Percentiles rank a stretch among this genome's conserved stretches.
Evolutionary conservation across 371 early-diverging fungal genomes (phyloP).

Genomic region (Enteropsectra breve): DNA sequence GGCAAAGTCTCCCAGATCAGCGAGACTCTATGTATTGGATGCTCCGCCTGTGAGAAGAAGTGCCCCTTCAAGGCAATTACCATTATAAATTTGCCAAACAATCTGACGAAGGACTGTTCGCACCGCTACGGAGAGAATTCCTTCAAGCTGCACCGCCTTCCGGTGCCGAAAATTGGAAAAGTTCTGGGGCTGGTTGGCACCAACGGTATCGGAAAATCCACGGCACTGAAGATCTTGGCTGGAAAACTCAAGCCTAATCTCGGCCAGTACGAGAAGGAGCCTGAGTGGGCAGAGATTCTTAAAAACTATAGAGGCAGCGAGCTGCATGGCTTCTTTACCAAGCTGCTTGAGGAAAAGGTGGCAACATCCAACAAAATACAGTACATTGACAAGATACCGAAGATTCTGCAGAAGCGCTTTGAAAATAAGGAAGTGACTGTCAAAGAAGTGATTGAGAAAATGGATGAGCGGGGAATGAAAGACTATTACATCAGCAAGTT

Average conservation of each 20-base stretch:
- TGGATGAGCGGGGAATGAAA: conserved; percentile 67
- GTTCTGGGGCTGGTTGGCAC: conserved; percentile 95
- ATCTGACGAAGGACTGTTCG: conserved; percentile 82
- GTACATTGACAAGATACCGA: conserved; percentile 87
- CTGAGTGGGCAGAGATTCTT: conserved; percentile 89
- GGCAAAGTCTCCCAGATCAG: conserved; percentile 71
- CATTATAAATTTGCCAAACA: conserved; percentile 95
- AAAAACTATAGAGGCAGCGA: conserved; percentile 93
- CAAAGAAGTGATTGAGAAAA: conserved; percentile 66
- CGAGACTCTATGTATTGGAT: conserved; percentile 95
- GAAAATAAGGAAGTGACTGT: conserved; percentile 62
- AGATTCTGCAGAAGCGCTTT: conserved; percentile 67
- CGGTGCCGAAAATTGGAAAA: conserved; percentile 87
- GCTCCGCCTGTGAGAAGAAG: conserved; percentile 94
- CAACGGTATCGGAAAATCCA: conserved; percentile 93
- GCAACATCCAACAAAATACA: conserved; percentile 85
- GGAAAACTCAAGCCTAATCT: conserved; percentile 95
- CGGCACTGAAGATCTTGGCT: conserved; percentile 87
- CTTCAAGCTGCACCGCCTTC: conserved; percentile 95
- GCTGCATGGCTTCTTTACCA: conserved; percentile 94
- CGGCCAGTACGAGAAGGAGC: conserved; percentile 68
- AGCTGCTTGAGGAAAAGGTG: conserved; percentile 67
- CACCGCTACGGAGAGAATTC: conserved; percentile 94
- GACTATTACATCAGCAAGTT: conserved; percentile 56
- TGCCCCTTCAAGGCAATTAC: conserved; percentile 96